Evolutionary conservation across 495 filamentous ascomycete species (phyloP).

Genomic region (Xylaria scruposa): DNA sequence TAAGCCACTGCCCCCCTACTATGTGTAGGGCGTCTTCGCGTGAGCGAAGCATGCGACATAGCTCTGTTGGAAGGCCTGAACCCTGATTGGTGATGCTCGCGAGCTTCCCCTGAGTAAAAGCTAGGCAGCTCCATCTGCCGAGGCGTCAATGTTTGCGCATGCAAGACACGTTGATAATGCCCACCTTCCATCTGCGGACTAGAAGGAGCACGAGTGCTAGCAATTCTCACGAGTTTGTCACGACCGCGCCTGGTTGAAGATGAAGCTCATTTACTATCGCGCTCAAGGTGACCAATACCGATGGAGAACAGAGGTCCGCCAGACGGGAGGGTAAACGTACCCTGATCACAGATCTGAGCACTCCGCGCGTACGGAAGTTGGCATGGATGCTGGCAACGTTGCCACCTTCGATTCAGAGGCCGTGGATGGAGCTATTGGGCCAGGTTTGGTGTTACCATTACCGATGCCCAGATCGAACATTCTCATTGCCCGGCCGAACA

Average conservation of each 20-base stretch:
- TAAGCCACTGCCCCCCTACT: constrained; percentile 32
- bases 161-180: constrained; percentile 37
- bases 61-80: constrained; percentile 18
- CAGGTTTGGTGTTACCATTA: constrained; percentile 3
- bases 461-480: constrained; percentile 12
- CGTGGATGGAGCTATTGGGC: constrained; percentile 12
- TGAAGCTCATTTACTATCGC: constrained; percentile 29
- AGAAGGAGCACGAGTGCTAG: constrained; percentile 35
- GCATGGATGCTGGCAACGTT: constrained; percentile 39
- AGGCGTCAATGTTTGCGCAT: constrained; percentile 31
- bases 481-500: constrained; percentile 9
- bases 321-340: constrained; percentile 22
- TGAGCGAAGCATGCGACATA: constrained; percentile 33
- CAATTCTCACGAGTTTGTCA: constrained; percentile 25
- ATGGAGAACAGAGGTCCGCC: constrained; percentile 25
- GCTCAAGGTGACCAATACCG: constrained; percentile 27
- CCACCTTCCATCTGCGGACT: constrained; percentile 42
- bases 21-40: constrained; percentile 33
- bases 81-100: constrained; percentile 33
- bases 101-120: constrained; percentile 40
- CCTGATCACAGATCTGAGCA: constrained; percentile 8
- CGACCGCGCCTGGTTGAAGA: constrained; percentile 29
- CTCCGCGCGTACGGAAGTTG: constrained; percentile 5
- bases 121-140: constrained; percentile 35
- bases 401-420: constrained; percentile 33